Conservation (phyloP, 2,329 filamentous ascomycete species). For the Leptographium galeiforme region DNA sequence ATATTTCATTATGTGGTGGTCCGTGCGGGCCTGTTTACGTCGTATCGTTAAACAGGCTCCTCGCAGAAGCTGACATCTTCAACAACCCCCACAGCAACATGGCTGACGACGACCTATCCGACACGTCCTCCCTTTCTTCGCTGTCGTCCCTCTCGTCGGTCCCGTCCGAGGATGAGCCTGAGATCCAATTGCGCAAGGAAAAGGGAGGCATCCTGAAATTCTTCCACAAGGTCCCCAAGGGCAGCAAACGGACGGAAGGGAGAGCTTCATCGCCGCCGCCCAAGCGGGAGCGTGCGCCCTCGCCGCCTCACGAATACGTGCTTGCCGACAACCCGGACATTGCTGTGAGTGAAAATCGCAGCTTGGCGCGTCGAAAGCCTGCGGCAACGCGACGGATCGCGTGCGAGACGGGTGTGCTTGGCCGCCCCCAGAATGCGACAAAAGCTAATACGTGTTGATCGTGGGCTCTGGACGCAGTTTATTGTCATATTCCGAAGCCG, state of each 20-base stretch:
- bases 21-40: too few species aligned
- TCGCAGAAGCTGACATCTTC: slow-evolving; percentile 1
- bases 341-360: slow-evolving; percentile 53
- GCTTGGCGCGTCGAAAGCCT: slow-evolving; percentile 5
- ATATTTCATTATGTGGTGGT: too few species aligned
- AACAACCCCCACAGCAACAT: slow-evolving; percentile 23
- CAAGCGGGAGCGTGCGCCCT: slow-evolving; percentile 62
- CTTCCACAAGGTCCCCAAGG: slow-evolving; percentile 40
- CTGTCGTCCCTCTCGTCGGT: slow-evolving; percentile 34
- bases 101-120: slow-evolving; percentile 50
- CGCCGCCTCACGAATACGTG: slow-evolving; percentile 80
- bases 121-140: slow-evolving; percentile 48
- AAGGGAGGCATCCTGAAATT: slow-evolving; percentile 52
- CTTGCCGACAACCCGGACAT: slow-evolving; percentile 86
- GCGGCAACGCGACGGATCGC: slow-evolving; percentile 40
- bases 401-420: slow-evolving; percentile 22
- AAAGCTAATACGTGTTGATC: slow-evolving; percentile 18
- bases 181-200: slow-evolving; percentile 36
- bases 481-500: slow-evolving; percentile 96
- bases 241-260: slow-evolving; percentile 12
- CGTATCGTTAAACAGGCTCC: too few species aligned
- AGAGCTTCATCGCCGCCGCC: slow-evolving; percentile 29
- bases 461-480: slow-evolving; percentile 46
- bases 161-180: slow-evolving; percentile 38
- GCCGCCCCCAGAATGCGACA: slow-evolving; percentile 3